Evolutionary conservation across 345 rosid species (phyloP).

Genomic region (Hibiscus mutabilis): DNA sequence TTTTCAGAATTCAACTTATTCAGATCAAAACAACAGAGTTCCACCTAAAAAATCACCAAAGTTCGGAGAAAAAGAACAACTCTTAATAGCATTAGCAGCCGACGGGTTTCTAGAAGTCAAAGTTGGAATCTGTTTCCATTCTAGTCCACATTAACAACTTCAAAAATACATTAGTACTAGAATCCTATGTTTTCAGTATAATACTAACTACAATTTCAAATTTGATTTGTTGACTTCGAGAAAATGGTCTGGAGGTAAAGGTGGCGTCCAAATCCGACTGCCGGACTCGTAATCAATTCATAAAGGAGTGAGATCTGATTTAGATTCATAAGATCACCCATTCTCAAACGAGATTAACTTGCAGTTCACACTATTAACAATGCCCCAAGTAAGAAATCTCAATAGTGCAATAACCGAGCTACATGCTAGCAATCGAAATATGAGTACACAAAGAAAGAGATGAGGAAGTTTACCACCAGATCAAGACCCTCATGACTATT

Average conservation of each 20-base stretch:
- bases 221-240: neutral
- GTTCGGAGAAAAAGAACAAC: neutral
- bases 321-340: neutral
- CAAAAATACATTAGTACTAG: neutral
- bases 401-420: neutral
- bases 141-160: neutral
- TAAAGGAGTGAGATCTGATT: neutral
- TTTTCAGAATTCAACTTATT: constrained; percentile 1
- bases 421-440: neutral
- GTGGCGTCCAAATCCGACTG: neutral
- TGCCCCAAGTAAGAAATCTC: neutral
- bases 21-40: neutral
- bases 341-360: neutral
- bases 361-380: neutral
- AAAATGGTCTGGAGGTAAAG: neutral
- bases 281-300: neutral
- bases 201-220: neutral
- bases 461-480: constrained; percentile 46
- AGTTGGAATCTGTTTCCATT: constrained; percentile 2
- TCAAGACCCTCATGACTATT: constrained; percentile 45
- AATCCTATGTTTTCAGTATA: neutral
- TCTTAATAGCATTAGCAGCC: neutral
- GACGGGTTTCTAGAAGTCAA: neutral
- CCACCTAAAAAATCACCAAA: neutral
- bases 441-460: neutral